Percentiles rank a stretch among this genome's conserved stretches.
phyloP scores from a whole-genome alignment of 768 basidiomycete species.

The Xerocomellus amylosporus region DNA sequence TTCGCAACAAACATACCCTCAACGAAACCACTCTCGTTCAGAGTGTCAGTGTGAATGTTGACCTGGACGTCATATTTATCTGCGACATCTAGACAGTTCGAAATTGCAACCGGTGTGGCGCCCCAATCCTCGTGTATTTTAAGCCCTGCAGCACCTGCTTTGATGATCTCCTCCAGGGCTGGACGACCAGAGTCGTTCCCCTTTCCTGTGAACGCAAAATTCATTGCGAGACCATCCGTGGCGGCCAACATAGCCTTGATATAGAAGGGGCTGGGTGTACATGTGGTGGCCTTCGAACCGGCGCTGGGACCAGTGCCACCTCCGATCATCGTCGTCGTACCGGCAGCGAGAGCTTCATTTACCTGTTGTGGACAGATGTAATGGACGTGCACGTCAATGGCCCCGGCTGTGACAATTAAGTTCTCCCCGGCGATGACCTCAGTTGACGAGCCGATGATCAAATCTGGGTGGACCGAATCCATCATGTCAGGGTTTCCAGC shows the following conservation, averaged over 20 bases:
- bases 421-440: conserved; percentile 97
- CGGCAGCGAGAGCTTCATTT: conserved; percentile 75
- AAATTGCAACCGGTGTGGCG: conserved; percentile 78
- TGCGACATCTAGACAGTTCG: conserved; percentile 71
- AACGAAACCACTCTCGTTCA: conserved; percentile 97
- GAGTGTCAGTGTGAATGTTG: conserved; percentile 92
- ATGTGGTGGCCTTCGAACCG: conserved; percentile 87
- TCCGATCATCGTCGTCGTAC: conserved; percentile 92
- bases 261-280: conserved; percentile 88
- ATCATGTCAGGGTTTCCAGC: conserved; percentile 96
- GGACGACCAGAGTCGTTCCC: conserved; percentile 83
- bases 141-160: conserved; percentile 82
- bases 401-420: conserved; percentile 89
- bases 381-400: conserved; percentile 89
- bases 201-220: conserved; percentile 94
- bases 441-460: conserved; percentile 86
- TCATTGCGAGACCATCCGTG: conserved; percentile 86
- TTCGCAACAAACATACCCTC: conserved; percentile 58
- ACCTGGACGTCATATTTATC: conserved; percentile 96
- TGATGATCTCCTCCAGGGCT: conserved; percentile 77
- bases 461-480: conserved; percentile 66
- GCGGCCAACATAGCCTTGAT: conserved; percentile 89
- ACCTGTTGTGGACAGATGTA: conserved; percentile 96
- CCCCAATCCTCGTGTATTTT: conserved; percentile 99
- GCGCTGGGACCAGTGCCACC: conserved; percentile 94